These are phyloP conservation scores for Achaetomium macrosporum DNA, from an alignment of 2,329 filamentous ascomycete species.

Conservation along the genomic window DNA sequence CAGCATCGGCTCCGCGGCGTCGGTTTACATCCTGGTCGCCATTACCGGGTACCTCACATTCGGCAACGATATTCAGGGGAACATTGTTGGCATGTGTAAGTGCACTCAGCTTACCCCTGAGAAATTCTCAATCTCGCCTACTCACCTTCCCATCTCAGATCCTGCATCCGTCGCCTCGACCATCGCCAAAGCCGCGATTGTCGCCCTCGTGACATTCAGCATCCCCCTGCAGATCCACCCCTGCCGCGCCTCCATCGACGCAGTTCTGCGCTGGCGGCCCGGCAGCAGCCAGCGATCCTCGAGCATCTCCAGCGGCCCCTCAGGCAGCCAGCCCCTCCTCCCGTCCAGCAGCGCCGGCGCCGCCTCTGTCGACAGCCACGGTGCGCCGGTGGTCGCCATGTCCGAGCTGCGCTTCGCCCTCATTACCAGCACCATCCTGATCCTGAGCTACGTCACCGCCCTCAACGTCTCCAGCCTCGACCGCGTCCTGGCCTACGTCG, in stretches of 20 bases:
- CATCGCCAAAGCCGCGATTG: slow-evolving; percentile 90
- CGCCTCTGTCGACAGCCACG: slow-evolving; percentile 41
- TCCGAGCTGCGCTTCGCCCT: slow-evolving; percentile 82
- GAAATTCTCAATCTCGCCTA: slow-evolving; percentile 1
- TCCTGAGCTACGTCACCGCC: slow-evolving; percentile 78
- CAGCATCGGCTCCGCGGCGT: slow-evolving; percentile 83
- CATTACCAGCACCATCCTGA: slow-evolving; percentile 79
- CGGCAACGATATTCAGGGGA: slow-evolving; percentile 80
- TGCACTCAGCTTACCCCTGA: slow-evolving; percentile 16
- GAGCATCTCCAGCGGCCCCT: slow-evolving; percentile 36
- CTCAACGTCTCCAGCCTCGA: slow-evolving; percentile 88
- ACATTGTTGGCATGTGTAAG: slow-evolving; percentile 90
- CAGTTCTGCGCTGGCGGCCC: slow-evolving; percentile 88
- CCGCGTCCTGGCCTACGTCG: slow-evolving; percentile 89
- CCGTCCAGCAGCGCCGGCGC: slow-evolving; percentile 25
- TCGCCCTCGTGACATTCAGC: slow-evolving; percentile 92
- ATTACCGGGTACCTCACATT: slow-evolving; percentile 96
- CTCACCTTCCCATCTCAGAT: slow-evolving; percentile 41
- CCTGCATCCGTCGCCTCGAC: slow-evolving; percentile 74
- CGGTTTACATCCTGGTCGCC: slow-evolving; percentile 83
- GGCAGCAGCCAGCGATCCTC: slow-evolving; percentile 8
- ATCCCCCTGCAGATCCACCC: slow-evolving; percentile 94
- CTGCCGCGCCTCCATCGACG: slow-evolving; percentile 89
- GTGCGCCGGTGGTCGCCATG: slow-evolving; percentile 58
- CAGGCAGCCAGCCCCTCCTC: slow-evolving; percentile 40